These are phyloP conservation scores for Hemisphaericaspora nanyangensis DNA, from an alignment of 805 yeast genomes.

Conservation along the genomic window DNA sequence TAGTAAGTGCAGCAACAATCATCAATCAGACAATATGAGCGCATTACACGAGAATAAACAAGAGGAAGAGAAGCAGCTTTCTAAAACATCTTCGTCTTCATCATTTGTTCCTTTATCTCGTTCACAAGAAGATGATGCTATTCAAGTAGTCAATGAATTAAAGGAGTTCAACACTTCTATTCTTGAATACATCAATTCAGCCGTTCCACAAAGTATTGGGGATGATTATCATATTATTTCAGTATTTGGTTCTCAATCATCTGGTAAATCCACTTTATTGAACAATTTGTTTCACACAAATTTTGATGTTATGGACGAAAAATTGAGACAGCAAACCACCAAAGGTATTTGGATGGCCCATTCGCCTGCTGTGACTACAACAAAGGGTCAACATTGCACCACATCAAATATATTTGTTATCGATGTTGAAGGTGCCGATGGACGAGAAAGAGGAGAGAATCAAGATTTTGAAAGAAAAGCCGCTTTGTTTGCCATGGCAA, in stretches of 20 bases:
- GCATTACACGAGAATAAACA: no score
- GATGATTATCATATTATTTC: conserved; percentile 84
- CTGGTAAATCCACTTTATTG: conserved; percentile 91
- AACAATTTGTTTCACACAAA: conserved; percentile 81
- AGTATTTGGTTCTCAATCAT: conserved; percentile 95
- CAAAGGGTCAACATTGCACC: conserved; percentile 5
- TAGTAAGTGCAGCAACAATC: no score
- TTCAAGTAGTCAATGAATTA: conserved; percentile 61
- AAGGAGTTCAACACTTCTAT: conserved; percentile 46
- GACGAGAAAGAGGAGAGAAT: conserved; percentile 96
- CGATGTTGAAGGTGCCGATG: conserved; percentile 99
- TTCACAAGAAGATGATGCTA: conserved; percentile 31
- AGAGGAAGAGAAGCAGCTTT: conserved; percentile 1
- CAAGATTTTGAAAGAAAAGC: conserved; percentile 97
- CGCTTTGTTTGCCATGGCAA: conserved; percentile 89
- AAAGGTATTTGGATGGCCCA: conserved; percentile 46
- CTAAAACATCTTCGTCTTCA: conserved; percentile 26
- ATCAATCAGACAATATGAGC: no score
- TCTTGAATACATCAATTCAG: conserved; percentile 30
- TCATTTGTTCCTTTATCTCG: conserved; percentile 38
- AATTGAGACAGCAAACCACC: conserved; percentile 68
- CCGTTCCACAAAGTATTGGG: conserved; percentile 45
- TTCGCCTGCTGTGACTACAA: conserved; percentile 27
- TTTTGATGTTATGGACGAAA: conserved; percentile 92
- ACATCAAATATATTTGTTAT: conserved; percentile 60